Evolutionary conservation across 2,329 filamentous ascomycete genomes (phyloP), one percentile per base, ranked within the genome.

Genomic region (Colletotrichum sp.): DNA sequence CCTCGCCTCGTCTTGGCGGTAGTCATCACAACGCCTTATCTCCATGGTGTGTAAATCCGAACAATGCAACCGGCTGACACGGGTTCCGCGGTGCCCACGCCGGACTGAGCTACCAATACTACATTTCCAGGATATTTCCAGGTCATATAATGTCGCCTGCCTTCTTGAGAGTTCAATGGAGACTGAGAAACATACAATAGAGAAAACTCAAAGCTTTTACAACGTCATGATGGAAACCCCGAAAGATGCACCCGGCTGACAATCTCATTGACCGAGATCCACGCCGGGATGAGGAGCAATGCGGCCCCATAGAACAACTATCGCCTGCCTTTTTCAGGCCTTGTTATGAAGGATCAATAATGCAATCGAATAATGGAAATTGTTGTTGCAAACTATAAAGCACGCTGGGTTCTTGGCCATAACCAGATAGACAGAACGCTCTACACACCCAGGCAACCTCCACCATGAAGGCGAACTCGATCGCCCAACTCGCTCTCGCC

Each of bases 321-420:
- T 2, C 44, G n/a, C 10, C 44, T 49, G 44, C 44, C n/a, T 13
- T 21, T 49, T 21, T 49, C n/a, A 49, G 44, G 3, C 5, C 44
- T 21, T 7, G 3, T 49, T n/a, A n/a, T n/a, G n/a, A n/a, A n/a
- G n/a, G n/a, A n/a, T n/a, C n/a, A n/a, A n/a, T n/a, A n/a, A n/a
- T n/a, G n/a, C n/a, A n/a, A n/a, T n/a, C n/a, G n/a, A n/a, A n/a
- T n/a, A n/a, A n/a, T n/a, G n/a, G n/a, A n/a, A n/a, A n/a, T n/a
- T n/a, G n/a, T n/a, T n/a, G 4, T 21, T 21, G 44, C n/a, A 21
- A 52, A 21, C 44, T 52, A 52, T 52, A 52, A 52, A 52, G 3
- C n/a, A 1, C 10, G 4, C n/a, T 0, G n/a, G n/a, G 0, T 7
- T 52, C 44, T 52, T 21, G 12, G n/a, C 10, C 44, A 21, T 2